Percentiles rank a stretch among this genome's conserved stretches.
phyloP scores from a whole-genome alignment of 805 yeast species.

The Wickerhamomyces alni region DNA sequence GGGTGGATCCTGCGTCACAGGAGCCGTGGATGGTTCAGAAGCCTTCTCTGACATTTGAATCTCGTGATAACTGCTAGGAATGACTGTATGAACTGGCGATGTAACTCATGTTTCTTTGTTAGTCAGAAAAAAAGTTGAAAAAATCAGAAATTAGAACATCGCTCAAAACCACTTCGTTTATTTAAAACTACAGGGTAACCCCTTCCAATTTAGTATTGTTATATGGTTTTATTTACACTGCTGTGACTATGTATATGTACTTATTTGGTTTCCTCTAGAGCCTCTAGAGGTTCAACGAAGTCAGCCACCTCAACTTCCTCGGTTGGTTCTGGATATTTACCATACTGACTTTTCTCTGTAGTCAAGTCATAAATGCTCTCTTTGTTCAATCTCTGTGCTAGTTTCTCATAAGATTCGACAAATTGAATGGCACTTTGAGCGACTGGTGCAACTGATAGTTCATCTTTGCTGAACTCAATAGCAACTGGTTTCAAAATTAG shows the following conservation, averaged over 20 bases:
- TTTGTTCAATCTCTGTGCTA: background rate
- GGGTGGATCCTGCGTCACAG: background rate
- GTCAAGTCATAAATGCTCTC: background rate
- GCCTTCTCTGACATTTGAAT: background rate
- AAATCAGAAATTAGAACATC: too few species aligned
- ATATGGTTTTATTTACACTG: background rate
- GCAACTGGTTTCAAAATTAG: conserved; percentile 19
- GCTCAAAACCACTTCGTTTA: too few species aligned
- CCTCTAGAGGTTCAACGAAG: background rate
- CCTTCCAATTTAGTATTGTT: too few species aligned
- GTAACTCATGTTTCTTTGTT: too few species aligned
- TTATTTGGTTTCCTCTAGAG: background rate
- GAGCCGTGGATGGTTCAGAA: background rate
- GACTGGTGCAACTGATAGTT: background rate
- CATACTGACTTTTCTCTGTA: background rate
- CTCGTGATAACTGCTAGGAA: too few species aligned
- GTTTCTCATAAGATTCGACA: background rate
- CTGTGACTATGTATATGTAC: background rate
- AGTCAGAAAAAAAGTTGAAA: too few species aligned
- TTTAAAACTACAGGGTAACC: too few species aligned
- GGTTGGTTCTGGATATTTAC: background rate
- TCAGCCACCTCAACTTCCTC: background rate
- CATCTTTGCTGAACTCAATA: conserved; percentile 5
- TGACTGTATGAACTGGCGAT: too few species aligned
- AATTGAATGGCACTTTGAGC: background rate